These are phyloP conservation scores for Tetrapyrgos nigripes DNA, from an alignment of 1,284 basidiomycete genomes.

Conservation along the genomic window DNA sequence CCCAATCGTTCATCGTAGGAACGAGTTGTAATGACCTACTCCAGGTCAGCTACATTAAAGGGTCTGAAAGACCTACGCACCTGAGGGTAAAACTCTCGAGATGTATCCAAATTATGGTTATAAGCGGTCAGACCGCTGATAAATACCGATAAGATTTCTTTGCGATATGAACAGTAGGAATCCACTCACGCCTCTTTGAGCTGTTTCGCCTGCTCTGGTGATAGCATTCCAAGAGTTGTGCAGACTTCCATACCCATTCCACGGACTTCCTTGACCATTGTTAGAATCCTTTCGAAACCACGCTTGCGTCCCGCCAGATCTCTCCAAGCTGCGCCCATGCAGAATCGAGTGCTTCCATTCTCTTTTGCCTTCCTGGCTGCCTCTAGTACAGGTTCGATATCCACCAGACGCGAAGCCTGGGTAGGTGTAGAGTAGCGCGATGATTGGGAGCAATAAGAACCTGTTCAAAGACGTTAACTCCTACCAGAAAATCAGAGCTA, in stretches of 20 bases:
- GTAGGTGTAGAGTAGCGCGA: slow-evolving; percentile 91
- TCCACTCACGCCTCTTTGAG: slow-evolving; percentile 88
- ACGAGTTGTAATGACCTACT: slow-evolving; percentile 91
- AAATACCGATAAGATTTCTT: slow-evolving; percentile 9
- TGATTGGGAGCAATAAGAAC: slow-evolving; percentile 98
- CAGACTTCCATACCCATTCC: slow-evolving; percentile 97
- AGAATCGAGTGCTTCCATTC: slow-evolving; percentile 97
- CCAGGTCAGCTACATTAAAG: slow-evolving; percentile 7
- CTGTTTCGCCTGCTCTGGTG: slow-evolving; percentile 90
- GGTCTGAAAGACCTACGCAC: slow-evolving; percentile 43
- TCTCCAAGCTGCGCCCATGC: slow-evolving; percentile 99
- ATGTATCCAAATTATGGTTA: slow-evolving; percentile 99
- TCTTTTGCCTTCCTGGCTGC: slow-evolving; percentile 93
- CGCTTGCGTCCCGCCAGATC: slow-evolving; percentile 94
- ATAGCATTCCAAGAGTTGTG: slow-evolving; percentile 97
- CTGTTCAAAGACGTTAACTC: slow-evolving; percentile 40
- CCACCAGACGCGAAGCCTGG: slow-evolving; percentile 88
- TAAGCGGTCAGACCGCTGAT: slow-evolving; percentile 91
- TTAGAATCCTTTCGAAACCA: slow-evolving; percentile 92
- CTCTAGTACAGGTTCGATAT: slow-evolving; percentile 91
- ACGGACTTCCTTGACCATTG: slow-evolving; percentile 91
- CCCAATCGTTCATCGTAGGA: slow-evolving; percentile 93
- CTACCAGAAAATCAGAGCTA: not conserved
- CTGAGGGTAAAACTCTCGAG: slow-evolving; percentile 95
- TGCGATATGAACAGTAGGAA: slow-evolving; percentile 13